Evolutionary conservation across 2,329 filamentous ascomycete species (phyloP).

Genomic region (Chalaropsis thielavioides): DNA sequence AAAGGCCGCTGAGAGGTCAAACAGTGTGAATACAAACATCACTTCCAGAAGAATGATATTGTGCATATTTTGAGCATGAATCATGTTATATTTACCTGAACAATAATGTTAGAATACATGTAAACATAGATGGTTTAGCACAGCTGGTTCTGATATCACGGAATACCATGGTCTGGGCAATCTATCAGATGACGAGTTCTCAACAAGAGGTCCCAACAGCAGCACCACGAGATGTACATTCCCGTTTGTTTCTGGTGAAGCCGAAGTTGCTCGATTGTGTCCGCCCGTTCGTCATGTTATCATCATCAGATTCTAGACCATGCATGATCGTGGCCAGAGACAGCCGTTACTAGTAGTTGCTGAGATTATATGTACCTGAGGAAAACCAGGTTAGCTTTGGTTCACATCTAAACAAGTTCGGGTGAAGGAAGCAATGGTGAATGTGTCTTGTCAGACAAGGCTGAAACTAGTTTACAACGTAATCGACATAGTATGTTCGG

Average conservation of each 20-base stretch:
- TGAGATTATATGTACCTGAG: constrained; percentile 17
- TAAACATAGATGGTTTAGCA: neutral
- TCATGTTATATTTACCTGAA: constrained; percentile 26
- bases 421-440: constrained; percentile 26
- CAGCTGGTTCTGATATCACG: constrained; percentile 21
- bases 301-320: constrained; percentile 34
- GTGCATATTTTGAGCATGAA: constrained; percentile 14
- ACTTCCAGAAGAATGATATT: constrained; percentile 21
- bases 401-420: constrained; percentile 20
- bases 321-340: neutral
- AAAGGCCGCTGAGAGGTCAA: constrained; percentile 33
- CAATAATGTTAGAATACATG: constrained; percentile 23
- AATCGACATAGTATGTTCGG: constrained; percentile 52
- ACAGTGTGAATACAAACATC: constrained; percentile 44
- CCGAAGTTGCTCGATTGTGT: constrained; percentile 43
- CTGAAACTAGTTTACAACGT: constrained; percentile 47
- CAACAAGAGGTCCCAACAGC: constrained; percentile 43
- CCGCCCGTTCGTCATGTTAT: constrained; percentile 56
- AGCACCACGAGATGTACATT: constrained; percentile 48
- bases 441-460: constrained; percentile 46
- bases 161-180: constrained; percentile 23
- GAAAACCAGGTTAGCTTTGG: constrained; percentile 13
- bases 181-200: constrained; percentile 50
- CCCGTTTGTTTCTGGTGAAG: constrained; percentile 38
- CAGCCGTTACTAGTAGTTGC: neutral